Base-by-base conservation (phyloP, 2,329 filamentous ascomycete genomes). In the Microdochium bolleyi region DNA sequence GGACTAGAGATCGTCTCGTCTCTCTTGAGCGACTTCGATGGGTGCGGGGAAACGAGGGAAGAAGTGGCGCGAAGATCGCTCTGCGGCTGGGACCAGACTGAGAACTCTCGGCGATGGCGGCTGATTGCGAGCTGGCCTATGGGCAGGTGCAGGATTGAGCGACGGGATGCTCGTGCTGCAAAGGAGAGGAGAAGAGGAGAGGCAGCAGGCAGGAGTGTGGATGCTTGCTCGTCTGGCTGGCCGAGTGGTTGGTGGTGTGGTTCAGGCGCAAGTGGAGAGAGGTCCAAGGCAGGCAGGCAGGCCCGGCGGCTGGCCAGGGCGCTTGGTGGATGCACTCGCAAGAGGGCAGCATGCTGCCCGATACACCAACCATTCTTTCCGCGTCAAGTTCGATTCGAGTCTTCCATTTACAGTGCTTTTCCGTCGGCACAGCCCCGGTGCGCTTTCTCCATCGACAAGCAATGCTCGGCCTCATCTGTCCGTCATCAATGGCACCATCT, bases 161-260 rank as follows among this genome's bases (percentile, higher is more conserved):
- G 37, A 41, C 14, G 37, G 37, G 37, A 41, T 41, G 13, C 27
- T 30, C 27, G 27, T 30, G 27, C 27, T 30, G 27, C 27, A 30
- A 30, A 30, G 27, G 21, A 22, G 41, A 46, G 41, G 41, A 46
- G 41, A 46, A 46, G 41, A 22, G 41, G 19, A 16, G 41, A 46
- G 16, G 14, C 5, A 19, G 21, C 41, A 46, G 41, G 37, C 37
- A 7, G 37, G 37, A 46, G 41, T 46, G 41, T 46, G 41, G 41
- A 46, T 46, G 41, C n/a, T 46, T 46, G 41, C 41, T 24, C 41
- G 7, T 46, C 41, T 24, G 41, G 41, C 41, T 22, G 41, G 41
- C 41, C 41, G 41, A 46, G 41, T 46, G 41, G 41, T 46, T 46
- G 41, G 41, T 46, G 41, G 41, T 46, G 41, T 22, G 41, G 41